phyloP scores from a whole-genome alignment of 2,329 filamentous ascomycete species.

The Biscogniauxia marginata region DNA sequence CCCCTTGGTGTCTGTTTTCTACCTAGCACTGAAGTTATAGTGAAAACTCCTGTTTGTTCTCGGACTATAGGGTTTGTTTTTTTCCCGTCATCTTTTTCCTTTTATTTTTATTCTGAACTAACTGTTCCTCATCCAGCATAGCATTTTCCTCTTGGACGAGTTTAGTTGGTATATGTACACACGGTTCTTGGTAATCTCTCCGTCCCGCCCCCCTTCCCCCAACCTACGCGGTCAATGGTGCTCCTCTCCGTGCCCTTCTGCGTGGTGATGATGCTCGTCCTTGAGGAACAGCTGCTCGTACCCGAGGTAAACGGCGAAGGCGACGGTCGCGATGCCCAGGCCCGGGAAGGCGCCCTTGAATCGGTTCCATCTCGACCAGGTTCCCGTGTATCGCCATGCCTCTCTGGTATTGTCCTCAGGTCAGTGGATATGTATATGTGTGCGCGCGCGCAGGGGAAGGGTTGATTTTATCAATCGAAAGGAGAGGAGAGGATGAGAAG shows the following conservation, averaged over 20 bases:
- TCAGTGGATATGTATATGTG: constrained; percentile 3
- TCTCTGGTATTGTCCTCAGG: constrained; percentile 58
- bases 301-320: constrained; percentile 84
- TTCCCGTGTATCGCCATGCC: constrained; percentile 89
- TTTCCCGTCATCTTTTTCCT: neutral
- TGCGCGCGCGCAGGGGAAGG: neutral
- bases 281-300: constrained; percentile 87
- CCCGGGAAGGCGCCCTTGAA: constrained; percentile 87
- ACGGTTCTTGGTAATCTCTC: constrained; percentile 11
- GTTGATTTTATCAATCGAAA: neutral
- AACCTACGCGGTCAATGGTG: constrained; percentile 50
- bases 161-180: constrained; percentile 35
- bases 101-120: neutral
- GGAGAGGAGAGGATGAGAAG: neutral
- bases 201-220: neutral
- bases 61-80: no score
- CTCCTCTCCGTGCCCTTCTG: constrained; percentile 50
- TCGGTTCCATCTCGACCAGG: constrained; percentile 84
- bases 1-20: no score
- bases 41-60: no score
- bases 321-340: constrained; percentile 86
- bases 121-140: neutral
- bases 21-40: no score
- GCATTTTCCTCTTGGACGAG: constrained; percentile 2
- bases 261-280: constrained; percentile 65